Conservation (phyloP, 345 rosid genomes). For the Citrus sinensis region DVS_A1.0 CM039165.1:28925501-28926000, state of each 20-base stretch:
- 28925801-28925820: too few species aligned
- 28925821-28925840: too few species aligned
- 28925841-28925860: too few species aligned
- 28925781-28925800: too few species aligned
- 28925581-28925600: slow-evolving; percentile 65
- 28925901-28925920: too few species aligned
- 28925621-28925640: slow-evolving; percentile 47
- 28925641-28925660: slow-evolving; percentile 68
- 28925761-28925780: neutral
- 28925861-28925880: too few species aligned
- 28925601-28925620: slow-evolving; percentile 49
- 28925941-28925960: neutral
- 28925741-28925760: neutral
- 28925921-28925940: too few species aligned
- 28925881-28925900: too few species aligned
- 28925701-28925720: slow-evolving; percentile 63
- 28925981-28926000: too few species aligned
- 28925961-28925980: neutral
- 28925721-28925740: neutral
- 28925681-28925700: slow-evolving; percentile 75
- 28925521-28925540: neutral
- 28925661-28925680: slow-evolving; percentile 63
- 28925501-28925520: neutral
- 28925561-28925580: slow-evolving; percentile 64
- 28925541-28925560: slow-evolving; percentile 66